phyloP scores from a whole-genome alignment of 2,329 filamentous ascomycete species.

The Diaporthe ilicicola region DNA sequence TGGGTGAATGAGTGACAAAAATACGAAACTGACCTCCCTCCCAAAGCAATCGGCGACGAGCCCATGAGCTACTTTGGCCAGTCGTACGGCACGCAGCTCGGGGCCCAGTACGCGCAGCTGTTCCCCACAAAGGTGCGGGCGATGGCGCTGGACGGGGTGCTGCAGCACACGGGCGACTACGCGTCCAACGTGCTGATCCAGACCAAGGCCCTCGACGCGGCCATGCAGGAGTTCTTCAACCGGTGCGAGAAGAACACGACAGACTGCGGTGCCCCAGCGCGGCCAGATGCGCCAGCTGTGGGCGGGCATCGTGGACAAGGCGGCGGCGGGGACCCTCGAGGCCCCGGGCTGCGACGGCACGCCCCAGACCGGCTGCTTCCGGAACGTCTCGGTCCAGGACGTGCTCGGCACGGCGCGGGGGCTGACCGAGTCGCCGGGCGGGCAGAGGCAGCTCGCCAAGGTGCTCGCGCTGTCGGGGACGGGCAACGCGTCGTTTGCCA shows the following conservation, averaged over 20 bases:
- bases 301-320: conserved; percentile 41
- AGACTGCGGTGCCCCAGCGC: conserved; percentile 43
- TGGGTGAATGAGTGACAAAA: no score
- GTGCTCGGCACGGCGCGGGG: conserved; percentile 37
- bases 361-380: conserved; percentile 46
- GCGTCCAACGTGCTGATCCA: conserved; percentile 46
- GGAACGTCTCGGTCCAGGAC: conserved; percentile 39
- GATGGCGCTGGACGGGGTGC: conserved; percentile 53
- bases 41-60: conserved; percentile 45
- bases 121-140: conserved; percentile 52
- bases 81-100: conserved; percentile 56
- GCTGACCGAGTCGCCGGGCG: not conserved
- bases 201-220: conserved; percentile 46
- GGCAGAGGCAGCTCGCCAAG: conserved; percentile 35
- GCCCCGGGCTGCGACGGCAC: conserved; percentile 46
- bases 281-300: conserved; percentile 41
- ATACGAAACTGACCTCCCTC: not conserved
- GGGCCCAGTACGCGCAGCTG: conserved; percentile 52
- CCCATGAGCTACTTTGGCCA: conserved; percentile 50
- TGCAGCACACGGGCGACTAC: conserved; percentile 50
- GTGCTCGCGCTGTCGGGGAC: conserved; percentile 41
- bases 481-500: conserved; percentile 42
- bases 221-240: conserved; percentile 47
- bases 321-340: conserved; percentile 44
- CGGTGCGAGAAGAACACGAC: conserved; percentile 44